Conservation (phyloP, 139 green algal species). For the Auxenochlorella protothecoides region DNA sequence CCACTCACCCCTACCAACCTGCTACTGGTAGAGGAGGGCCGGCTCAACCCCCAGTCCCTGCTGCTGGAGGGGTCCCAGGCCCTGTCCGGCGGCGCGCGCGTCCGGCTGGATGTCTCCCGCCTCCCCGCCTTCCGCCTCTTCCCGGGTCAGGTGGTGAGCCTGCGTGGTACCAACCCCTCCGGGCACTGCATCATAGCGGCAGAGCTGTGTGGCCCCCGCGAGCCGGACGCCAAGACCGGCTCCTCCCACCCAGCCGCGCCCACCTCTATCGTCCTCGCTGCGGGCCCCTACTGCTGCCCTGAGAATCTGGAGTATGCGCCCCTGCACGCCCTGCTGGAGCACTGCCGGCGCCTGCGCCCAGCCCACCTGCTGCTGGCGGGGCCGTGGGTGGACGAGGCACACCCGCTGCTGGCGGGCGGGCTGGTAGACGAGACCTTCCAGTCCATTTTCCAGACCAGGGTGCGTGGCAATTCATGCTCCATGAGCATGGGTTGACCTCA, state of each 20-base stretch:
- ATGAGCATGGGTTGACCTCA: neutral
- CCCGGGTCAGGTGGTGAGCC: slow-evolving; percentile 57
- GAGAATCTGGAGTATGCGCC: slow-evolving; percentile 58
- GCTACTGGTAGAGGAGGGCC: slow-evolving; percentile 20
- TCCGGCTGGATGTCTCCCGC: slow-evolving; percentile 52
- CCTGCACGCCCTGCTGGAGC: slow-evolving; percentile 61
- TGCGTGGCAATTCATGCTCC: slow-evolving; percentile 14
- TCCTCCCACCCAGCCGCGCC: neutral
- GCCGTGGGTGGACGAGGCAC: slow-evolving; percentile 86
- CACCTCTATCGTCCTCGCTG: slow-evolving; percentile 35
- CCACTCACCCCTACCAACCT: neutral
- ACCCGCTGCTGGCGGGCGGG: slow-evolving; percentile 52
- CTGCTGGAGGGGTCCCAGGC: slow-evolving; percentile 63
- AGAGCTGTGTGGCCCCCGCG: slow-evolving; percentile 17
- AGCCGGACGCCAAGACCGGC: neutral
- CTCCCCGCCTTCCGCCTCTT: slow-evolving; percentile 51
- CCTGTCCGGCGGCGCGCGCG: slow-evolving; percentile 44
- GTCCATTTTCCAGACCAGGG: slow-evolving; percentile 48
- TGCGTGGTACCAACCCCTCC: slow-evolving; percentile 64
- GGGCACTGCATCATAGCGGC: slow-evolving; percentile 57
- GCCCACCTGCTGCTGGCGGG: slow-evolving; percentile 70
- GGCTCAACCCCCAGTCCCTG: slow-evolving; percentile 53
- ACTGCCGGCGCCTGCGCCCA: slow-evolving; percentile 14
- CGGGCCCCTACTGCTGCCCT: slow-evolving; percentile 54
- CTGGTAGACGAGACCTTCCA: slow-evolving; percentile 62